Conservation (phyloP, 2,329 filamentous ascomycete genomes). For the Torrubiella hemipterigena region DNA sequence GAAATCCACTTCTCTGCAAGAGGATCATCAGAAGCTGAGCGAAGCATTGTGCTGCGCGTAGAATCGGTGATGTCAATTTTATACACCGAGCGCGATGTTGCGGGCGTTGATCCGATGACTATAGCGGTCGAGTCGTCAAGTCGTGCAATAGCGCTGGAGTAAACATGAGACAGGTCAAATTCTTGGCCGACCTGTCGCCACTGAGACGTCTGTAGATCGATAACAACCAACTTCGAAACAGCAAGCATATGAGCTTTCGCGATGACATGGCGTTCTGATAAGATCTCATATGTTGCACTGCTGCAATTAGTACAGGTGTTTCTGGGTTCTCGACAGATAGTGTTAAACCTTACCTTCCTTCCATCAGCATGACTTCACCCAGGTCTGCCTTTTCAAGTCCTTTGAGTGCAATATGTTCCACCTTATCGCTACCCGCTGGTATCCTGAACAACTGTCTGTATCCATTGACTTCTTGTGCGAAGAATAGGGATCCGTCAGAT, state of each 20-base stretch:
- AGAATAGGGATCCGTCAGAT: constrained; percentile 34
- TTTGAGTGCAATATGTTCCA: constrained; percentile 18
- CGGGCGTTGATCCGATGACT: constrained; percentile 16
- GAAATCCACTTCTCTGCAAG: constrained; percentile 22
- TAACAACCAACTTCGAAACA: not conserved
- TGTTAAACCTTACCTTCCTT: constrained; percentile 16
- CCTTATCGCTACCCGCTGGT: constrained; percentile 13
- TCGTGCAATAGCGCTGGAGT: constrained; percentile 14
- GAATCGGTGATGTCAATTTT: constrained; percentile 5
- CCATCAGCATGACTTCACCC: constrained; percentile 18
- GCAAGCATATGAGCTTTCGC: constrained; percentile 17
- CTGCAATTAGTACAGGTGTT: constrained; percentile 4
- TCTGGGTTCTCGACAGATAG: not conserved
- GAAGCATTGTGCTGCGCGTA: constrained; percentile 15
- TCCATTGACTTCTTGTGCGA: constrained; percentile 30
- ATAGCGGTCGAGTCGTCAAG: constrained; percentile 22
- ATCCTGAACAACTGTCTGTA: constrained; percentile 35
- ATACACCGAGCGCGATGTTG: not conserved
- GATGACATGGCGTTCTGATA: constrained; percentile 21
- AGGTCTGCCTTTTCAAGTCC: constrained; percentile 29
- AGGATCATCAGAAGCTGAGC: constrained; percentile 19
- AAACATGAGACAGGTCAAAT: not conserved
- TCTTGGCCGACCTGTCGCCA: not conserved
- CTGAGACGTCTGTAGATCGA: not conserved
- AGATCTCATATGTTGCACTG: constrained; percentile 26